Conservation (phyloP, 1,284 basidiomycete genomes). For the Paramarasmius palmivorus region DNA sequence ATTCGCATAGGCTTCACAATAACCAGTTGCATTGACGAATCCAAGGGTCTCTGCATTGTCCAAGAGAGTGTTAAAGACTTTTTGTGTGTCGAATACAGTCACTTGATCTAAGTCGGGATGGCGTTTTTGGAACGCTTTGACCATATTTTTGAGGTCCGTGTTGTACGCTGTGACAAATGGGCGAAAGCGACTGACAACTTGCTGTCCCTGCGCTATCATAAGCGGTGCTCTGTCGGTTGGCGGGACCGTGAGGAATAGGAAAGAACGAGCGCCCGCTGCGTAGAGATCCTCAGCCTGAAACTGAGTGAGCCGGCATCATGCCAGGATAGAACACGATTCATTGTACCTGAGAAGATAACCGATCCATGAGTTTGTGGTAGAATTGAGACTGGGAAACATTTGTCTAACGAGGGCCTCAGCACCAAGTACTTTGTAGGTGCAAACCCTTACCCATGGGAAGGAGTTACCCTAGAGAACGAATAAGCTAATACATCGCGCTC, state of each 20-base stretch:
- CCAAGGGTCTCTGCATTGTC: conserved; percentile 52
- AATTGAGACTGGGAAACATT: conserved; percentile 56
- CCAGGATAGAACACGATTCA: not conserved
- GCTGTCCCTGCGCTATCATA: conserved; percentile 47
- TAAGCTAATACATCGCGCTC: conserved; percentile 1
- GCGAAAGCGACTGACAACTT: conserved; percentile 36
- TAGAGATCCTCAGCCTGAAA: conserved; percentile 55
- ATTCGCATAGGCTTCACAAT: conserved; percentile 57
- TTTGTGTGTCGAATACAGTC: conserved; percentile 55
- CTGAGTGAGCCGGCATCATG: conserved; percentile 3
- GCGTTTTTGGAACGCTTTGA: conserved; percentile 38
- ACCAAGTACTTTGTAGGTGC: not conserved
- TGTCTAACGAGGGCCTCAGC: conserved; percentile 35
- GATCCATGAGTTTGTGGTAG: conserved; percentile 50
- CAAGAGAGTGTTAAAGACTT: conserved; percentile 57
- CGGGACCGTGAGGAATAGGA: conserved; percentile 69
- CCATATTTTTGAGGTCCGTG: conserved; percentile 39
- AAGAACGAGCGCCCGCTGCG: conserved; percentile 55
- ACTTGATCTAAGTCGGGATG: conserved; percentile 44
- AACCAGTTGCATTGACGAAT: conserved; percentile 60
- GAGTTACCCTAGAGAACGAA: conserved; percentile 49
- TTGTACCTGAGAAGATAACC: conserved; percentile 56
- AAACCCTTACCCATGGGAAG: conserved; percentile 45
- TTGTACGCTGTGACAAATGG: conserved; percentile 53
- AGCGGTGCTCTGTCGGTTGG: conserved; percentile 62